Evolutionary conservation across 1,139 yeast genomes (phyloP), one percentile per base, ranked within the genome.

Genomic region (Eremothecium gossypii): DNA sequence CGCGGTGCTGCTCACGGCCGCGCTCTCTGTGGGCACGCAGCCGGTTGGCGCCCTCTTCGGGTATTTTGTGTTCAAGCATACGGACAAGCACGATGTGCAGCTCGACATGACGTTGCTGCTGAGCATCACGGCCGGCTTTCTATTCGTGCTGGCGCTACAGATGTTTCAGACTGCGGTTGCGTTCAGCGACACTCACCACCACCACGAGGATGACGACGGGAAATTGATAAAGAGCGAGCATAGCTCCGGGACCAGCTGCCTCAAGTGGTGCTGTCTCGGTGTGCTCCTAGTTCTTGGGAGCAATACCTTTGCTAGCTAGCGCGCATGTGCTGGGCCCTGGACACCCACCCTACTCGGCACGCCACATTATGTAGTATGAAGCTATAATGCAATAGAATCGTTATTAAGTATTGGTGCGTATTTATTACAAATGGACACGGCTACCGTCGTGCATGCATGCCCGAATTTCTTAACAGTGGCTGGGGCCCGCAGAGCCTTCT

Each of bases 21-120:
- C 80, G 0, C 66, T 91, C 14, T 96, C 96, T 2, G 91, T 91
- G 0, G 66, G 79, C 1, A 78, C 96, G 2, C 97, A 87, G 57
- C 96, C 97, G 0, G 51, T 84, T 23, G 98, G 98, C 23, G 97
- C 96, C 0, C 50, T 81, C 1, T 49, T 82, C 1, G 97, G 95
- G 0, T 74, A 73, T 60, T 49, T 71, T 3, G 67, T 83, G 39
- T 70, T 83, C 49, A 45, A 44, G 33, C 39, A 43, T 4, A 28
- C 37, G 7, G 38, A 41, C 3, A 43, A 39, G 10, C 40, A 39
- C 8, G 29, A 34, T 20, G 29, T 11, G 5, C 43, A 49, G 17
- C 47, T 51, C 4, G 52, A 53, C 23, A 54, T 58, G 57, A 60
- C 65, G 32, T 63, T 85, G 17, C 72, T 58, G 10, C 45, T 89